phyloP scores from a whole-genome alignment of 164 flowering plant species.

The Pachysandra terminalis region DNA sequence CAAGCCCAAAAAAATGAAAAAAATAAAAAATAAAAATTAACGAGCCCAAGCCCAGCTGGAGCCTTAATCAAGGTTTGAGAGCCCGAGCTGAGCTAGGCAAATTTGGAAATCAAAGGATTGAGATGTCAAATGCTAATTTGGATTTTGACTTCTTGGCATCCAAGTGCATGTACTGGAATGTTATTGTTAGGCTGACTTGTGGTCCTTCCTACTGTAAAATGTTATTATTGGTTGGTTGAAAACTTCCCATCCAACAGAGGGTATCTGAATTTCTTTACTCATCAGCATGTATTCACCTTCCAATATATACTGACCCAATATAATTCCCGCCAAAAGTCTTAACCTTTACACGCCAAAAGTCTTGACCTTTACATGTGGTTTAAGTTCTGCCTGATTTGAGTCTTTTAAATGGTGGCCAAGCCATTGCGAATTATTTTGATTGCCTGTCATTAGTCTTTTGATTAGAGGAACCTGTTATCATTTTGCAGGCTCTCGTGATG shows the following conservation, averaged over 20 bases:
- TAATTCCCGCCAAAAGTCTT: neutral
- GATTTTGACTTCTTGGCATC: too few species aligned
- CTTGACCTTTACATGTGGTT: neutral
- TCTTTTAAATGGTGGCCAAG: neutral
- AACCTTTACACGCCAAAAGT: neutral
- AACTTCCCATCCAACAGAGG: neutral
- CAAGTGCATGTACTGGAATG: too few species aligned
- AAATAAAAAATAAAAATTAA: too few species aligned
- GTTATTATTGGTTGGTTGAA: neutral
- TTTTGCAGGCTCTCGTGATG: slow-evolving; percentile 45
- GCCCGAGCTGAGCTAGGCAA: too few species aligned
- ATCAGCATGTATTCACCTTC: neutral
- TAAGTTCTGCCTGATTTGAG: neutral
- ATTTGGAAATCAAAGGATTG: too few species aligned
- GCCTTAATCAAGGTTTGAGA: too few species aligned
- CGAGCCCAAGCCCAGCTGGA: too few species aligned
- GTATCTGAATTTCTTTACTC: too few species aligned
- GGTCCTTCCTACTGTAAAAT: too few species aligned
- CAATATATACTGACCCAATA: neutral
- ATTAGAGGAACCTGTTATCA: neutral
- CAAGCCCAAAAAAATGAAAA: too few species aligned
- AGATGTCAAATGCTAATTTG: too few species aligned
- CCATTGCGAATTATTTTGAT: neutral
- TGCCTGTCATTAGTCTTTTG: neutral
- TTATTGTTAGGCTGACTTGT: too few species aligned